Base-by-base conservation (phyloP, 78 protist genomes). In the Dictyostelium purpureum region DNA sequence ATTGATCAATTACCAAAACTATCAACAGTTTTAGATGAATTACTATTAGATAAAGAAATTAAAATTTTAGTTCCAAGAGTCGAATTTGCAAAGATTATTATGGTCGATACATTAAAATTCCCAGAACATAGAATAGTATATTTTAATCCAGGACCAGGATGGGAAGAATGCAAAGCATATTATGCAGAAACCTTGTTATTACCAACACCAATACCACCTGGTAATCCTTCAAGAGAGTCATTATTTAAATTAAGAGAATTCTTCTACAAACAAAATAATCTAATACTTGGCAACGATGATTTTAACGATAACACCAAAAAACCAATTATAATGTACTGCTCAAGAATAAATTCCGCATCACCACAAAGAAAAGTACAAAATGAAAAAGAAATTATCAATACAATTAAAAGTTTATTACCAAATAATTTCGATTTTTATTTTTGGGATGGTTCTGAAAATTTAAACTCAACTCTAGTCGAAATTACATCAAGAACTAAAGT, bases 141-240 rank as follows among this genome's bases (percentile, higher is more conserved):
- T 11, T 83, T 56, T 31, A 83, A 71, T 38, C 90, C 90, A 28
- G 90, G 90, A 0, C 74, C 31, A 6, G 90, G 90, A 12, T 83
- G 90, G 90, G 71, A 83, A 28, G 80, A 79, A 24, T 83, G 90
- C 43, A 61, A 4, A 5, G 57, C 71, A 6, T 57, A 38, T 54
- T 83, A 26, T 43, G 90, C 80, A n/a, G 52, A 71, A 6, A 33
- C 51, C 2, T 24, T 83, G 9, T 12, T 83, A 14, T 28, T 83
- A 26, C 90, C 90, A 37, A 54, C 80, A 14, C 90, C 90, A 37
- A 71, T 54, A 19, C 71, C 77, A 21, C 18, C 90, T 2, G 90
- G 80, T 35, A 71, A 67, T 11, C 80, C 80, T 2, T 73, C 90
- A 3, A 31, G 35, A 7, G 80, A 83, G 21, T 26, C 47, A 47